A percentile compares a stretch with the other conserved stretches of the same genome.
Conservation (phyloP, 805 yeast species). For the Dipodascopsis uninucleata region DNA sequence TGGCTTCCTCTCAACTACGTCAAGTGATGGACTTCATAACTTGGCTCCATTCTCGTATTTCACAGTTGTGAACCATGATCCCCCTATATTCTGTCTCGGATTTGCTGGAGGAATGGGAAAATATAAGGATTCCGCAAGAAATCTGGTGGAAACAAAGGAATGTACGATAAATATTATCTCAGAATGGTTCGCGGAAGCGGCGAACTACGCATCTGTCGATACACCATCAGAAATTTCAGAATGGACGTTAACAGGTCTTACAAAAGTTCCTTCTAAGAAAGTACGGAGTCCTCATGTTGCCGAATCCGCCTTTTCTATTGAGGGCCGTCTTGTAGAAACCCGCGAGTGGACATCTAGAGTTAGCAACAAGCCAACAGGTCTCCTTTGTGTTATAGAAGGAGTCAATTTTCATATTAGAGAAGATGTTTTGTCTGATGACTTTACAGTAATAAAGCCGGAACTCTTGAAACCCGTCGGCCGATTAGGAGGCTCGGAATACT, state of each 20-base stretch:
- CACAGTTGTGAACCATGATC: constrained; percentile 47
- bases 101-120: constrained; percentile 35
- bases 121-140: constrained; percentile 48
- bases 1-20: constrained; percentile 51
- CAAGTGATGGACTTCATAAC: constrained; percentile 43
- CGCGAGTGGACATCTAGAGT: constrained; percentile 45
- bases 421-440: constrained; percentile 46
- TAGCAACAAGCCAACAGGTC: constrained; percentile 38
- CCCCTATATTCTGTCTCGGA: constrained; percentile 55
- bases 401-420: constrained; percentile 54
- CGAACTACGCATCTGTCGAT: constrained; percentile 46
- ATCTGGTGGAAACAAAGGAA: constrained; percentile 50
- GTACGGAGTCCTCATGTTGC: constrained; percentile 57
- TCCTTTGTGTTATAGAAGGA: constrained; percentile 49
- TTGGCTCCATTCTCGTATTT: constrained; percentile 60
- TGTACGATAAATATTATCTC: constrained; percentile 53
- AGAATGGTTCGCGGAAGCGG: constrained; percentile 63
- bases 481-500: constrained; percentile 50
- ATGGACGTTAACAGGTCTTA: constrained; percentile 51
- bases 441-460: constrained; percentile 42
- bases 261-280: constrained; percentile 42
- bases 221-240: constrained; percentile 52
- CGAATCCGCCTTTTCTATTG: constrained; percentile 57
- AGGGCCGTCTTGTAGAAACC: constrained; percentile 44
- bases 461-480: constrained; percentile 53